Base-by-base conservation (phyloP, 1,284 basidiomycete genomes). In the Cryptococcus sp. region DNA sequence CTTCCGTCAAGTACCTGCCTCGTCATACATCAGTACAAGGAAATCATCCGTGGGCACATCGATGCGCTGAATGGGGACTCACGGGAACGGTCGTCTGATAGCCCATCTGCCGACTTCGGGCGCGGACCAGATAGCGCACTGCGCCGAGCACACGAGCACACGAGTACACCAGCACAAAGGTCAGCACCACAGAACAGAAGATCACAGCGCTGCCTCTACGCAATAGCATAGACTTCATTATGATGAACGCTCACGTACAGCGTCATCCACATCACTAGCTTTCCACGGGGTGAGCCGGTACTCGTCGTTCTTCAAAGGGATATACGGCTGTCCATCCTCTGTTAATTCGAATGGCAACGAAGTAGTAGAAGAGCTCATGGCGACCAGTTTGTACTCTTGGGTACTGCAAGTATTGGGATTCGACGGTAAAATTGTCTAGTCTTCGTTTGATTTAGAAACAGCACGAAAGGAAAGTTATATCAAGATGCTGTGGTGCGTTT, bases 51-150 rank as follows among this genome's bases (percentile, higher is more conserved):
- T n/a, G n/a, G n/a, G n/a, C n/a, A n/a, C n/a, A n/a, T n/a, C n/a
- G n/a, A n/a, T n/a, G n/a, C n/a, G n/a, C n/a, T n/a, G n/a, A n/a
- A n/a, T n/a, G n/a, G n/a, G 17, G 43, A 55, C 61, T 48, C 44
- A 63, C 62, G 62, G 62, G 45, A 40, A 58, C 19, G 58, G 55
- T 17, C 62, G 51, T 7, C 54, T 11, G 34, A 51, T 55, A 5
- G 53, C 34, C 56, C 56, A 63, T 52, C 52, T 54, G 25, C 55
- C 62, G 13, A 61, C 46, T 15, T 51, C 46, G 3, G 62, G 62
- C 20, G 58, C 45, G 46, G 58, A 51, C 46, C 40, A 63, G 17
- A 55, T 34, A 15, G 22, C 46, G 15, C 55, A 26, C 58, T 60
- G 38, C 17, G 10, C 26, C 22, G 23, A 10, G 41, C 23, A 23